Percentiles rank a stretch among this genome's conserved stretches.
Evolutionary conservation across 1,284 basidiomycete species (phyloP).

Genomic region (Trametes sp.): DNA sequence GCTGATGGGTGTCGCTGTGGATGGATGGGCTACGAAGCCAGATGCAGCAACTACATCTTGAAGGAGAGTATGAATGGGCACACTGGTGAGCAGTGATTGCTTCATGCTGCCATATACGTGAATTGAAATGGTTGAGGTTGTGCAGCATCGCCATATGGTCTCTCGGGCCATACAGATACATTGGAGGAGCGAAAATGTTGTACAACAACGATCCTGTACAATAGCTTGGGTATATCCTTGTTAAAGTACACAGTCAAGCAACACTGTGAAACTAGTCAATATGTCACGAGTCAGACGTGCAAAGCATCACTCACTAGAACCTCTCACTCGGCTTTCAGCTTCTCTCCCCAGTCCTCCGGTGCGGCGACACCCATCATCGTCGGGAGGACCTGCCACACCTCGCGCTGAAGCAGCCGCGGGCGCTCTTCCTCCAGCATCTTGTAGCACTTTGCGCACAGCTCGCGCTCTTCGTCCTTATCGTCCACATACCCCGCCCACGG

Average conservation of each 20-base stretch:
- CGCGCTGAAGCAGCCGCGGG: slow-evolving; percentile 25
- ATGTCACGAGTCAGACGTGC: no score
- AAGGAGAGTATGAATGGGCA: neutral
- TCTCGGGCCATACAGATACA: neutral
- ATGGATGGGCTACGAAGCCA: slow-evolving; percentile 5
- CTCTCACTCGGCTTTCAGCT: neutral
- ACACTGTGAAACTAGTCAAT: neutral
- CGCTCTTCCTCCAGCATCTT: slow-evolving; percentile 30
- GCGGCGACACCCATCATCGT: slow-evolving; percentile 24
- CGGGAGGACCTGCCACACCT: slow-evolving; percentile 30
- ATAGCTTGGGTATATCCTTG: neutral
- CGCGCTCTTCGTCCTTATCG: slow-evolving; percentile 26
- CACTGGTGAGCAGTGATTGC: neutral
- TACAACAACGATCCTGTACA: neutral
- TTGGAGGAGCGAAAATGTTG: neutral
- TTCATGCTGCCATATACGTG: neutral
- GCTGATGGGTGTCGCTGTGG: slow-evolving; percentile 19
- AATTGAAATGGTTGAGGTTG: neutral
- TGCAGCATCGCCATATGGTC: neutral
- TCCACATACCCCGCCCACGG: slow-evolving; percentile 30
- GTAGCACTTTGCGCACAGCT: slow-evolving; percentile 26
- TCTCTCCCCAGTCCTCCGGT: slow-evolving; percentile 18
- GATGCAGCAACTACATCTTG: neutral
- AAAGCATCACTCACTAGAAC: no score
- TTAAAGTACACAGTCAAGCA: neutral